Conservation (phyloP, 2,329 filamentous ascomycete genomes). For the Colletotrichum sp. region DNA sequence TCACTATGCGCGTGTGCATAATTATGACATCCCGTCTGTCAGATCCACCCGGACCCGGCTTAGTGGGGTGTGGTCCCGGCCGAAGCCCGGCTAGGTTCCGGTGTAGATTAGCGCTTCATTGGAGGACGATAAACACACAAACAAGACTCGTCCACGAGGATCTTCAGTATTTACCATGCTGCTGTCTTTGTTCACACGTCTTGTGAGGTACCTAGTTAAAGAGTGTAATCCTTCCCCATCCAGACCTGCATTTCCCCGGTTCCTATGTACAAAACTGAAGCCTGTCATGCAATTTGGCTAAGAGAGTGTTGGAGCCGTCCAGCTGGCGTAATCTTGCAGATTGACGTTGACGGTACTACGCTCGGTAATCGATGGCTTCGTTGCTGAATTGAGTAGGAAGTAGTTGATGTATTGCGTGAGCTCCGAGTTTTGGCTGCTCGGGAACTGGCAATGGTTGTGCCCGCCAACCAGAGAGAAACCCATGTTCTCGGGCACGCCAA, state of each 20-base stretch:
- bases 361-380: neutral
- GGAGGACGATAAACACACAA: neutral
- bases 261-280: neutral
- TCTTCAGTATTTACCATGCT: neutral
- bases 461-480: constrained; percentile 61
- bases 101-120: neutral
- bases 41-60: neutral
- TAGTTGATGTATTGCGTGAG: constrained; percentile 61
- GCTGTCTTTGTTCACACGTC: neutral
- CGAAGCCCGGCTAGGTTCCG: neutral
- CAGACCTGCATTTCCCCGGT: neutral
- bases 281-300: neutral
- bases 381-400: constrained; percentile 41
- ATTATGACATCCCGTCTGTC: neutral
- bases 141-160: neutral
- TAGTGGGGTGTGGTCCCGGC: neutral
- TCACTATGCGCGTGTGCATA: neutral
- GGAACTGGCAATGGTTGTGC: constrained; percentile 63
- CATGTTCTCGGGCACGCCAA: constrained; percentile 59
- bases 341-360: constrained; percentile 11
- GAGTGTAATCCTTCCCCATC: neutral
- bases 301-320: neutral
- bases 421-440: constrained; percentile 54
- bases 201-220: neutral
- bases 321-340: constrained; percentile 2